Evolutionary conservation across 2,329 filamentous ascomycete species (phyloP).

Genomic region (Xylaria sp.): DNA sequence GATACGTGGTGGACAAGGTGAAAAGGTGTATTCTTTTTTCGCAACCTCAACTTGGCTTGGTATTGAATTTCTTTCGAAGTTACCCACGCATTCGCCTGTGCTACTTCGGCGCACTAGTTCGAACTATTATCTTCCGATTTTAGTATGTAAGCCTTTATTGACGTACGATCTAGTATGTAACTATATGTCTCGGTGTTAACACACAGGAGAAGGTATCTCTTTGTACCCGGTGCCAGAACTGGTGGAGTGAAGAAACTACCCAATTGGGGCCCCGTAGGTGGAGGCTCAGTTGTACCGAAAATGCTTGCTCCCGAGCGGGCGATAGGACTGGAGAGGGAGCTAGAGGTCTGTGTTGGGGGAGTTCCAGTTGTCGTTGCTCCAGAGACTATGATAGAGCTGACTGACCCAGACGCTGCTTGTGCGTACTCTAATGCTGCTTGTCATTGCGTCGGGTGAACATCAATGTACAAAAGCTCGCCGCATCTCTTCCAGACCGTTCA

Average conservation of each 20-base stretch:
- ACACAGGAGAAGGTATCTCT: conserved; percentile 39
- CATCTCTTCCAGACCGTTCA: conserved; percentile 12
- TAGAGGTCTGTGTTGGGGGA: not conserved
- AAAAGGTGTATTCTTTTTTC: conserved; percentile 34
- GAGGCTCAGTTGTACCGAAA: not conserved
- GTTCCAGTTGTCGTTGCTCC: not conserved
- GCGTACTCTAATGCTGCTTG: conserved; percentile 20
- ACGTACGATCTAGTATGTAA: not conserved
- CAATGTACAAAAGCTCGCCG: conserved; percentile 19
- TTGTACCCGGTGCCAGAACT: conserved; percentile 29
- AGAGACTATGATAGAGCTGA: not conserved
- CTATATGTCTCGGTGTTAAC: conserved; percentile 39
- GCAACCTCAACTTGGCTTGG: conserved; percentile 33
- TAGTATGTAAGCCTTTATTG: not conserved
- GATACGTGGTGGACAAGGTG: conserved; percentile 37
- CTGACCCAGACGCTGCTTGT: conserved; percentile 19
- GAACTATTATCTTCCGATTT: conserved; percentile 20
- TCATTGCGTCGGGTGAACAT: not conserved
- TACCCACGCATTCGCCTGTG: conserved; percentile 38
- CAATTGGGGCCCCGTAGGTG: not conserved
- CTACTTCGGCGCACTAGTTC: conserved; percentile 34
- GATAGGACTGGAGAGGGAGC: not conserved
- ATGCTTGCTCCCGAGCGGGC: not conserved
- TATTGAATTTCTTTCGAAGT: conserved; percentile 36
- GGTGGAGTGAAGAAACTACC: not conserved